Evolutionary conservation across 768 basidiomycete genomes (phyloP).

Genomic region (Leccinellum rugosiceps): DNA sequence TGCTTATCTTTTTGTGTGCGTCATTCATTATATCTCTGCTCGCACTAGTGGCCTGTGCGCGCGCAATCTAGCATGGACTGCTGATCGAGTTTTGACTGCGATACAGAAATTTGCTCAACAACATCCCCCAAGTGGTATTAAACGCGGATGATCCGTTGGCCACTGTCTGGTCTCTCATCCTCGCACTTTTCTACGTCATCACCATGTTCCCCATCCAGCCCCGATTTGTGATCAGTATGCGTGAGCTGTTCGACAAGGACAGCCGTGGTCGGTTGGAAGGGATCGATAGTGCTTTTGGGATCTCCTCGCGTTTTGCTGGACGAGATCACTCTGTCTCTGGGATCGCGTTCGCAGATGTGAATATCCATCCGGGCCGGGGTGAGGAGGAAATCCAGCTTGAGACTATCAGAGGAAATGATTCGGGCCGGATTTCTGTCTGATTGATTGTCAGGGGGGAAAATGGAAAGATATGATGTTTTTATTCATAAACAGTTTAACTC

Average conservation of each 20-base stretch:
- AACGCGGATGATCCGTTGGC: neutral
- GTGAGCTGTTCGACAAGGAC: neutral
- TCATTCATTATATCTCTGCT: neutral
- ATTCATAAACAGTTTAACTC: too few relatives aligned
- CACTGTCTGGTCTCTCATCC: neutral
- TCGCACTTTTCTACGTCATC: rapidly evolving
- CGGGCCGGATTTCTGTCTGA: too few relatives aligned
- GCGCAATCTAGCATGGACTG: too few relatives aligned
- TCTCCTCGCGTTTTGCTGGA: neutral
- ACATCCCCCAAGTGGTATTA: rapidly evolving
- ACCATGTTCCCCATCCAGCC: neutral
- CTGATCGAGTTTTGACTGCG: neutral
- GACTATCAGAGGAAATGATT: too few relatives aligned
- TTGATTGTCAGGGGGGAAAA: too few relatives aligned
- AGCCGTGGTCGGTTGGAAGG: neutral
- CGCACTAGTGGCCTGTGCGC: neutral
- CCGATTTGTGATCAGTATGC: neutral
- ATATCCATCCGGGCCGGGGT: neutral
- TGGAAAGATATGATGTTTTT: too few relatives aligned
- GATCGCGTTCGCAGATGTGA: neutral
- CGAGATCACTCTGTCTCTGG: neutral
- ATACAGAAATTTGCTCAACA: neutral
- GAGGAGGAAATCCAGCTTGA: neutral
- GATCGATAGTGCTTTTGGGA: neutral
- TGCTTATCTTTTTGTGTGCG: neutral